Evolutionary conservation across 2,329 filamentous ascomycete species (phyloP), one percentile per base, ranked within the genome.

Genomic region (Beauveria asiatica): DNA sequence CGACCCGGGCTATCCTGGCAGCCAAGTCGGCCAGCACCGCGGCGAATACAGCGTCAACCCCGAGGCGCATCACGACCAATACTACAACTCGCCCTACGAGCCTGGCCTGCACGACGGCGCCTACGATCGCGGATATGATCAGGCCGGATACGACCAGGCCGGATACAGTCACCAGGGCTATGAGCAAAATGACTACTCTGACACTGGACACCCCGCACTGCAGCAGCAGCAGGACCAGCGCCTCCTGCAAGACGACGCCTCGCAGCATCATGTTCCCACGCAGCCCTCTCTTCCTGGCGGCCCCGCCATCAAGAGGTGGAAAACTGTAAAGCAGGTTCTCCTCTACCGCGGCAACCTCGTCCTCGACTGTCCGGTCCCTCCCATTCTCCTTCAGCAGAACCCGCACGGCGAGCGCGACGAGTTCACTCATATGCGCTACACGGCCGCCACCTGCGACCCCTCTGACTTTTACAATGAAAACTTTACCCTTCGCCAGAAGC

Each of bases 291-390:
- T 79, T 60, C 82, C 78, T 1, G 65, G 65, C 21, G 71, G 70
- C 17, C 64, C 61, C 6, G 64, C 82, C 5, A 85, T 97, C 66
- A 88, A 90, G 73, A 83, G 94, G 72, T 97, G 91, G 90, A 99
- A 97, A 80, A 99, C 94, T 0, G 93, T 99, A 53, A 99, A 97
- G 76, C 91, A 97, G 77, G 93, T 99, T n/a, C 87, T 95, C 68
- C 76, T 99, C 57, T 99, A 96, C 80, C 88, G 95, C 66, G 94
- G 94, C 64, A 99, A 99, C 75, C 83, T 99, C 68, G 92, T 99
- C 42, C 85, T 99, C 3, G 94, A 99, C 73, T 99, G 94, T 71
- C 94, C 94, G 0, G 90, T 99, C 61, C 93, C 94, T 0, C 93
- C 94, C 0, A 85, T 87, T 68, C 79, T 99, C 48, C 78, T 99